A percentile compares a stretch with the other conserved stretches of the same genome.
These are phyloP conservation scores for Firmiana major DNA, from an alignment of 345 rosid species.

Conservation along the genomic window DNA sequence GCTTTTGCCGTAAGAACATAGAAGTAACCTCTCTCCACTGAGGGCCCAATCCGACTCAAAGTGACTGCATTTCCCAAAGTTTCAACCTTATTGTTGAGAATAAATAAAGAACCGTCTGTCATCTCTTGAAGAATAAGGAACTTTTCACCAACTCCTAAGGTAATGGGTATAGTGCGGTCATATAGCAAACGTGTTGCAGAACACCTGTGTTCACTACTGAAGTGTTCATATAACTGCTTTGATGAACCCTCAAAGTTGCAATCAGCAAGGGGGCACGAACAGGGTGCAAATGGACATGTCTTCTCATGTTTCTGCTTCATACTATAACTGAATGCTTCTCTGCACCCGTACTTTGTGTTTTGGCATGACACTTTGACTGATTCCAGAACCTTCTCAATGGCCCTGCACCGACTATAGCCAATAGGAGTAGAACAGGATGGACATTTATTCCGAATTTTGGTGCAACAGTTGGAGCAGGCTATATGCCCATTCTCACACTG, in stretches of 20 bases:
- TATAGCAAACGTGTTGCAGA: constrained; percentile 11
- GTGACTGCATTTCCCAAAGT: constrained; percentile 20
- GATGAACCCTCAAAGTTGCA: constrained; percentile 44
- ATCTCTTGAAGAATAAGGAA: constrained; percentile 30
- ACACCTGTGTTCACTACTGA: constrained; percentile 32
- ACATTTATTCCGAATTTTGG: constrained; percentile 42
- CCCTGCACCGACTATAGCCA: constrained; percentile 55
- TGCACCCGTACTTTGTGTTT: constrained; percentile 47
- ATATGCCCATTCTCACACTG: constrained; percentile 74
- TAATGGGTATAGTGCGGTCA: not conserved
- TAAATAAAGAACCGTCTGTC: constrained; percentile 18
- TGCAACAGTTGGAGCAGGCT: constrained; percentile 54
- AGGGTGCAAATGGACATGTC: constrained; percentile 34
- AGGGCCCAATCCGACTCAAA: constrained; percentile 27
- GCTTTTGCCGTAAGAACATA: constrained; percentile 24
- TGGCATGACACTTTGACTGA: constrained; percentile 39
- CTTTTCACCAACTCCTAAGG: constrained; percentile 12
- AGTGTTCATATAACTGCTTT: constrained; percentile 36
- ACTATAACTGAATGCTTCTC: constrained; percentile 22
- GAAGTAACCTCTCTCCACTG: not conserved
- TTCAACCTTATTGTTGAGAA: constrained; percentile 11
- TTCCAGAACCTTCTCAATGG: constrained; percentile 52
- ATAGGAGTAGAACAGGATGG: constrained; percentile 44
- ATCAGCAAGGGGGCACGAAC: constrained; percentile 47
- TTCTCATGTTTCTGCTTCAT: constrained; percentile 42